These are phyloP conservation scores for Paspalum vaginatum DNA, from an alignment of 176 grass and related monocot species.

Conservation along the genomic window DNA sequence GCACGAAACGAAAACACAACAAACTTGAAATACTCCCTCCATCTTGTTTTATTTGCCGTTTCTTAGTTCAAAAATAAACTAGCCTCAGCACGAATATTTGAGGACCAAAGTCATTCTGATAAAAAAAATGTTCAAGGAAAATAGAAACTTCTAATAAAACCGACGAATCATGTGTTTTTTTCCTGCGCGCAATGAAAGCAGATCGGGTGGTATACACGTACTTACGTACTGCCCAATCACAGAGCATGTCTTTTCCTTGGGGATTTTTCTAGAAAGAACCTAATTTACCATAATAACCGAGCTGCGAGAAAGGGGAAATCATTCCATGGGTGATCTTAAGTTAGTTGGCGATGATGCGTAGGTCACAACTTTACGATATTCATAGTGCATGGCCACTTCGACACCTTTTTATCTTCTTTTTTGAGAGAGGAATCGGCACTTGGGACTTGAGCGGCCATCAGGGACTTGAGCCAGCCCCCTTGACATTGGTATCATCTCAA, in stretches of 20 bases:
- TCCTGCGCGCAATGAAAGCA: not conserved
- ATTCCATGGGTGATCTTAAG: not conserved
- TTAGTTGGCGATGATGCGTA: constrained; percentile 15
- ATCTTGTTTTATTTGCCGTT: too few species aligned
- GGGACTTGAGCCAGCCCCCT: not conserved
- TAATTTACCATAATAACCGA: not conserved
- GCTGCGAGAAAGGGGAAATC: too few species aligned
- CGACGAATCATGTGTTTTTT: not conserved
- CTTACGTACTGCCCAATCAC: not conserved
- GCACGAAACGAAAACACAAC: too few species aligned
- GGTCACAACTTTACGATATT: not conserved
- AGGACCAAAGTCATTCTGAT: too few species aligned
- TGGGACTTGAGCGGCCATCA: not conserved
- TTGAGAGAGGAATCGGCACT: constrained; percentile 25
- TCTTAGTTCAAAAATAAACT: too few species aligned
- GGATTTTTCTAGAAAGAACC: not conserved
- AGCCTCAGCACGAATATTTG: too few species aligned
- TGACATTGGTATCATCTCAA: not conserved
- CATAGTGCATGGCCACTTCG: not conserved
- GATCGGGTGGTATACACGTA: not conserved
- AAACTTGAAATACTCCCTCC: too few species aligned
- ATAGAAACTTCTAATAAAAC: too few species aligned
- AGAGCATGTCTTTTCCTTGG: not conserved
- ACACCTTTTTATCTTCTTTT: not conserved
- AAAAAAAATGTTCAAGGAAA: too few species aligned